Evolutionary conservation across 257 asterid genomes (phyloP).

Genomic region (Fraxinus excelsior): DNA sequence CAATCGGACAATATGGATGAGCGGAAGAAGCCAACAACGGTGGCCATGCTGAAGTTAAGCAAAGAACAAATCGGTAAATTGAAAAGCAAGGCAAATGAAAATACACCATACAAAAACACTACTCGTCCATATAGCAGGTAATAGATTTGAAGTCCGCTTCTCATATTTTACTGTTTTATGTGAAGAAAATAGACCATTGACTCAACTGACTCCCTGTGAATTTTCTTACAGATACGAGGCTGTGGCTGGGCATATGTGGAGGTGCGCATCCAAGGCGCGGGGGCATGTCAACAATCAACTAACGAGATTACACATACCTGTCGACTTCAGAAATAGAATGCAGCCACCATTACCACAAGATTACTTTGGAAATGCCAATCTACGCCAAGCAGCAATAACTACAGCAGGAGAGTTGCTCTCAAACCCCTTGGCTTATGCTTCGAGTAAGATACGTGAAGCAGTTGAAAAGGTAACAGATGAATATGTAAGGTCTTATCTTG

Average conservation of each 20-base stretch:
- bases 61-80: slow-evolving; percentile 20
- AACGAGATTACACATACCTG: slow-evolving; percentile 4
- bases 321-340: slow-evolving; percentile 19
- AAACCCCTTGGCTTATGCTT: slow-evolving; percentile 18
- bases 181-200: no score
- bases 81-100: slow-evolving; percentile 24
- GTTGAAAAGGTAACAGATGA: no score
- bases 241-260: no score
- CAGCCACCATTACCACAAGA: slow-evolving; percentile 29
- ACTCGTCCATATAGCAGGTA: slow-evolving; percentile 16
- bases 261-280: slow-evolving; percentile 30
- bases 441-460: slow-evolving; percentile 24
- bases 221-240: no score
- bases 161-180: no score
- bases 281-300: slow-evolving; percentile 23
- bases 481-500: no score
- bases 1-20: slow-evolving; percentile 17
- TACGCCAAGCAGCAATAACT: slow-evolving; percentile 15
- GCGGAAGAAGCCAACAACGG: slow-evolving; percentile 25
- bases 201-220: no score
- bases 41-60: slow-evolving; percentile 20
- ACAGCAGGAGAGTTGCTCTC: slow-evolving; percentile 17
- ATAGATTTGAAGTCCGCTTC: no score
- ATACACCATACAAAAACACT: not conserved
- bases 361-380: slow-evolving; percentile 31